phyloP scores from a whole-genome alignment of 192 early-diverging fungal genomes.

The Coemansia sp. region DNA sequence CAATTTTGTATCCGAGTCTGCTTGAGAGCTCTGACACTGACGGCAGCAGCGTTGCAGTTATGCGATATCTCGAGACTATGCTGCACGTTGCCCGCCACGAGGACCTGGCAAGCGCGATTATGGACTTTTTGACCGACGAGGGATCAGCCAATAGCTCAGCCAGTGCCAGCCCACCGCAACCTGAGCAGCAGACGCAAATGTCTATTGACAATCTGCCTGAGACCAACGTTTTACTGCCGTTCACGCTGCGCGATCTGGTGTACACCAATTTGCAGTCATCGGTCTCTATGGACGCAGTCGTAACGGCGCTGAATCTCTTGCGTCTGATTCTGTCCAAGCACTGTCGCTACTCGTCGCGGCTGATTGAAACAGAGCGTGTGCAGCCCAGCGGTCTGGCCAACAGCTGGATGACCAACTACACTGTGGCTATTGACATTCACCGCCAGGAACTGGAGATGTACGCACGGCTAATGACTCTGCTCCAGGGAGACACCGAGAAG shows the following conservation, averaged over 20 bases:
- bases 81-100: slow-evolving; percentile 73
- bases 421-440: slow-evolving; percentile 48
- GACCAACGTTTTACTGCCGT: slow-evolving; percentile 39
- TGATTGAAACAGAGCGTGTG: slow-evolving; percentile 71
- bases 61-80: slow-evolving; percentile 87
- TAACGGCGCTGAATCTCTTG: slow-evolving; percentile 78
- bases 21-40: slow-evolving; percentile 88
- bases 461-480: slow-evolving; percentile 47
- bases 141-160: slow-evolving; percentile 52
- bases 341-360: slow-evolving; percentile 70
- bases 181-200: slow-evolving; percentile 6
- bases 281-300: slow-evolving; percentile 78
- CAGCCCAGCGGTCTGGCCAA: slow-evolving; percentile 25
- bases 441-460: slow-evolving; percentile 56
- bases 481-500: slow-evolving; percentile 29
- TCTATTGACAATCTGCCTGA: background rate
- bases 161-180: background rate
- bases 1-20: slow-evolving; percentile 83
- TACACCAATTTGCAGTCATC: slow-evolving; percentile 85
- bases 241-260: slow-evolving; percentile 79
- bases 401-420: slow-evolving; percentile 53
- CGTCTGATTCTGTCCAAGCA: slow-evolving; percentile 73
- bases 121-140: slow-evolving; percentile 76
- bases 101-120: slow-evolving; percentile 68
- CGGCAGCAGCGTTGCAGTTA: slow-evolving; percentile 82